These are phyloP conservation scores for Kingdonia uniflora DNA, from an alignment of 164 flowering plant genomes.

Conservation along the genomic window DNA sequence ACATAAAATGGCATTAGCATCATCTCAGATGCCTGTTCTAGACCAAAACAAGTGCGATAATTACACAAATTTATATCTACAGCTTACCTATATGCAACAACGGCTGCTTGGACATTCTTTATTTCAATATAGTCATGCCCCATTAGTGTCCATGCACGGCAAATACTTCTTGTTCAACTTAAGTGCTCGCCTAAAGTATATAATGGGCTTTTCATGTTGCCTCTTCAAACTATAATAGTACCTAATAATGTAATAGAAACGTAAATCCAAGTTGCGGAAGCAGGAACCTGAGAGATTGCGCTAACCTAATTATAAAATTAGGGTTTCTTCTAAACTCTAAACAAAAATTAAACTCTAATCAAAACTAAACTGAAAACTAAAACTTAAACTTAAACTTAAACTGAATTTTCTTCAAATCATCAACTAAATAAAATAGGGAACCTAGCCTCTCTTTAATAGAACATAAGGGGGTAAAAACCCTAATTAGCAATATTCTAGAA, in stretches of 20 bases:
- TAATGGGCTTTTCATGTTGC: constrained; percentile 85
- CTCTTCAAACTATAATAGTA: constrained; percentile 96
- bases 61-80: constrained; percentile 89
- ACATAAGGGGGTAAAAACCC: no score
- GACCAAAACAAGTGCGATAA: constrained; percentile 96
- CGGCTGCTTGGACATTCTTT: constrained; percentile 90
- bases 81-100: constrained; percentile 91
- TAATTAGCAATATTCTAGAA: no score
- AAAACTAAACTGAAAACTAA: no score
- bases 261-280: no score
- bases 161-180: constrained; percentile 76
- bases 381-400: no score
- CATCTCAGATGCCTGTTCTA: constrained; percentile 99
- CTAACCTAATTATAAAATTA: no score
- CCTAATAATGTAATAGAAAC: constrained; percentile 93
- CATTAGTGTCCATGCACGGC: constrained; percentile 98
- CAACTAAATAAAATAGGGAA: no score
- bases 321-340: no score
- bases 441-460: no score
- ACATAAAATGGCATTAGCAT: constrained; percentile 93
- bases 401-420: no score
- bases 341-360: no score
- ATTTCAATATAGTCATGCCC: constrained; percentile 98
- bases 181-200: constrained; percentile 88
- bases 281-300: no score